phyloP scores from a whole-genome alignment of 2,329 filamentous ascomycete species.

The Paraconiothyrium sp. region DNA sequence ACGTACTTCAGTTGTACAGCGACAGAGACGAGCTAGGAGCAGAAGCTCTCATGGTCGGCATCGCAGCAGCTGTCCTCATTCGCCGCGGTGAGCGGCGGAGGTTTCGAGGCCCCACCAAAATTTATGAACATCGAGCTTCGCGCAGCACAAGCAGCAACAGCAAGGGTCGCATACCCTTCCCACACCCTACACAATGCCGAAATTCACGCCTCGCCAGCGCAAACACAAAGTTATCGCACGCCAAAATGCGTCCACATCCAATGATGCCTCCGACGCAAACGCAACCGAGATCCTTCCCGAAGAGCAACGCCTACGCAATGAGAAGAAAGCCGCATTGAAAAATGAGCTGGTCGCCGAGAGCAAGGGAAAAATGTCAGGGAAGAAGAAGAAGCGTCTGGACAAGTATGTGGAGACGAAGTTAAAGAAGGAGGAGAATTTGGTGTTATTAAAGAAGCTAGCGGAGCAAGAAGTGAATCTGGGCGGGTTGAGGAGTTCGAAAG shows the following conservation, averaged over 20 bases:
- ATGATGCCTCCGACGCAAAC: slow-evolving; percentile 64
- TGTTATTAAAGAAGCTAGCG: slow-evolving; percentile 83
- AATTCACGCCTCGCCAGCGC: slow-evolving; percentile 63
- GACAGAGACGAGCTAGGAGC: background rate
- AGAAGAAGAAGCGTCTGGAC: slow-evolving; percentile 74
- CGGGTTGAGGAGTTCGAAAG: slow-evolving; percentile 77
- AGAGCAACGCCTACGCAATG: slow-evolving; percentile 63
- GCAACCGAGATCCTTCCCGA: slow-evolving; percentile 56
- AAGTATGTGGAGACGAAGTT: slow-evolving; percentile 89
- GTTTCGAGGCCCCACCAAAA: slow-evolving; percentile 10
- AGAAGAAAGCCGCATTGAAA: slow-evolving; percentile 61
- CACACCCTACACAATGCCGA: slow-evolving; percentile 42
- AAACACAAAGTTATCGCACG: slow-evolving; percentile 73
- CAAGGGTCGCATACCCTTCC: slow-evolving; percentile 15
- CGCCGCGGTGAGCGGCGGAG: slow-evolving; percentile 12
- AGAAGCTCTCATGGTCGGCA: background rate
- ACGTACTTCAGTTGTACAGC: background rate
- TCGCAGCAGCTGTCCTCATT: slow-evolving; percentile 54
- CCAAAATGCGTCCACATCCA: slow-evolving; percentile 25
- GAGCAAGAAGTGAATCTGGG: slow-evolving; percentile 82
- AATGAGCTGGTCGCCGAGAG: slow-evolving; percentile 64
- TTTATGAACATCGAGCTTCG: background rate
- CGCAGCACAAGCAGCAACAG: background rate
- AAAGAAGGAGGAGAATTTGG: slow-evolving; percentile 89
- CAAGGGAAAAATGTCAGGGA: slow-evolving; percentile 66